Evolutionary conservation across 805 yeast species (phyloP).

Genomic region (Ogataea kodamae): DNA sequence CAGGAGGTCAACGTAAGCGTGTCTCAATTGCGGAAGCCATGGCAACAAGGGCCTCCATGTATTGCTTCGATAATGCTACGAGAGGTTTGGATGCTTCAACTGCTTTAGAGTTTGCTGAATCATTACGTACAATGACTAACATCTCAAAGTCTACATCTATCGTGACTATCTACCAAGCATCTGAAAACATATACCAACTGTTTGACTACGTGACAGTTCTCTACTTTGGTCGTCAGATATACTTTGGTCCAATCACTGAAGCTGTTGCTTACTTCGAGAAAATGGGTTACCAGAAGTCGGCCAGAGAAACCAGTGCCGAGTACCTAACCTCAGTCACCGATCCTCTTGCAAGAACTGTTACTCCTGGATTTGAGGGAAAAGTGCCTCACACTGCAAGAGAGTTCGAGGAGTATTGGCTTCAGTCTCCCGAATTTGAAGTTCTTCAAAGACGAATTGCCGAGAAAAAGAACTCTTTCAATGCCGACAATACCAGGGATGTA

Average conservation of each 20-base stretch:
- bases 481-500: constrained; percentile 33
- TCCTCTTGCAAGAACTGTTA: constrained; percentile 51
- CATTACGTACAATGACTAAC: constrained; percentile 57
- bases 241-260: constrained; percentile 49
- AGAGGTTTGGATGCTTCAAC: constrained; percentile 71
- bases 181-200: constrained; percentile 57
- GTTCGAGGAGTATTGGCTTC: constrained; percentile 57
- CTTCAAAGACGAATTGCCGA: constrained; percentile 35
- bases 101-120: constrained; percentile 61
- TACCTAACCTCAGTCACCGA: constrained; percentile 65
- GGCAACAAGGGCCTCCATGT: constrained; percentile 49
- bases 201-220: constrained; percentile 61
- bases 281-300: constrained; percentile 62
- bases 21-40: constrained; percentile 66
- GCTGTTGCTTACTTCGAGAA: constrained; percentile 53
- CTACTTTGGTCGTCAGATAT: constrained; percentile 60
- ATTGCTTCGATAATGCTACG: constrained; percentile 68
- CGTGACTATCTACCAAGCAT: constrained; percentile 67
- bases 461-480: constrained; percentile 30
- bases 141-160: constrained; percentile 54
- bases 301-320: constrained; percentile 67
- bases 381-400: constrained; percentile 57
- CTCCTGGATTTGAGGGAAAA: constrained; percentile 45
- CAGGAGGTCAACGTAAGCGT: constrained; percentile 73
- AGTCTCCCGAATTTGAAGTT: constrained; percentile 48